A percentile compares a stretch with the other conserved stretches of the same genome.
phyloP scores from a whole-genome alignment of 2,329 filamentous ascomycete genomes.

The Apiospora rasikravindrae region DNA sequence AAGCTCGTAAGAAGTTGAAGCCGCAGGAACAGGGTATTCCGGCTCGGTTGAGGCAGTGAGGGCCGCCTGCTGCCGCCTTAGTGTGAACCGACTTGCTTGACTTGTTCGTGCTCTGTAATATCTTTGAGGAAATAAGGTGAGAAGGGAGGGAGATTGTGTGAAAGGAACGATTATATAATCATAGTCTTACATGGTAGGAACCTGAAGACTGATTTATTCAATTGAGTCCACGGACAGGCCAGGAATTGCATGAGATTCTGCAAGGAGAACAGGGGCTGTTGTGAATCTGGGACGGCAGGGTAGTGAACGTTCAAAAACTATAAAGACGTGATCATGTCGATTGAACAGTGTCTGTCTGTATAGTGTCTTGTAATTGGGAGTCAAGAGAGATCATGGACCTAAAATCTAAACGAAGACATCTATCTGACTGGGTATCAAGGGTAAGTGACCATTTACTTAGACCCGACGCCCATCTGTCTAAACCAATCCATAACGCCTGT shows the following conservation, averaged over 20 bases:
- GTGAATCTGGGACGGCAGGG: not conserved
- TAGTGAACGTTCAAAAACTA: not conserved
- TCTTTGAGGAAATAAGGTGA: too few species aligned
- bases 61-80: too few species aligned
- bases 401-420: conserved; percentile 24
- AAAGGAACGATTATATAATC: too few species aligned
- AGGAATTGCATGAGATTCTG: too few species aligned
- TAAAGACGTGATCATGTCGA: not conserved
- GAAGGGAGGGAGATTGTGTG: too few species aligned
- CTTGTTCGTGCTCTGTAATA: too few species aligned
- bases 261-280: not conserved
- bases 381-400: not conserved
- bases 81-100: too few species aligned
- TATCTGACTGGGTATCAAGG: conserved; percentile 17
- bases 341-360: not conserved
- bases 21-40: too few species aligned
- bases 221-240: not conserved
- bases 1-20: too few species aligned
- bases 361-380: not conserved
- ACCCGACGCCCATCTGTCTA: conserved; percentile 29
- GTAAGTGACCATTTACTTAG: conserved; percentile 17
- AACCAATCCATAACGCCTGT: conserved; percentile 71
- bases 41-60: too few species aligned
- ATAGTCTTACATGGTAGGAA: too few species aligned
- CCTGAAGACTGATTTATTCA: not conserved